Evolutionary conservation across 352 stramenopile species (phyloP), one percentile per base, ranked within the genome.

Genomic region (Sclerospora graminicola): DNA sequence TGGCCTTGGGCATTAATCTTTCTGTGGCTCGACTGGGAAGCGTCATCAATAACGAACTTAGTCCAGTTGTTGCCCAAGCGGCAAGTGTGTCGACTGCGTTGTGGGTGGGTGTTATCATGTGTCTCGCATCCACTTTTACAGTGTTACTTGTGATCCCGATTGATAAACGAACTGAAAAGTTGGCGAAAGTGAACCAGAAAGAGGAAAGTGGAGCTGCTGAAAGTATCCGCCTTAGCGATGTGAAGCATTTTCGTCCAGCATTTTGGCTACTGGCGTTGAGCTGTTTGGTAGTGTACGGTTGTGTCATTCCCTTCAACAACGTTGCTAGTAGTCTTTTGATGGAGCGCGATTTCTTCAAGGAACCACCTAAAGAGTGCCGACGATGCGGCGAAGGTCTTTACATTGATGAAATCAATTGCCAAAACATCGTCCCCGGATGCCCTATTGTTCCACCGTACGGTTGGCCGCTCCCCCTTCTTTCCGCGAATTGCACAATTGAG

Each of bases 271-370:
- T 97, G 11, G 76, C 71, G 5, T 45, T 96, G n/a, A 89, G 71
- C 39, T 97, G 86, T 48, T 59, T 97, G 34, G 78, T 96, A 1
- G 75, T 96, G 9, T 97, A 97, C 41, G 89, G 85, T 24, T 94
- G 82, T 44, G 84, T 97, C 8, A 82, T 97, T 14, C 89, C 90
- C 18, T 97, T 97, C 50, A 97, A 97, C 55, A 96, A 88, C 54
- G 82, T 97, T 26, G 87, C 89, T 1, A 90, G 74, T 48, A 93
- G 82, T 42, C 67, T 97, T 27, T 55, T 97, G 8, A 89, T 96
- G 62, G 86, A 97, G 36, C 67, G 87, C 16, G 83, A 96, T 46
- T 95, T 87, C 33, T 89, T 85, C 58, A 83, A 84, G 33, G 55
- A 73, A 18, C 79, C 76, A 0, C 68, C 79, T 4, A 14, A 36